Base-by-base conservation (phyloP, 164 flowering plant species). In the Annona squamosa region DNA sequence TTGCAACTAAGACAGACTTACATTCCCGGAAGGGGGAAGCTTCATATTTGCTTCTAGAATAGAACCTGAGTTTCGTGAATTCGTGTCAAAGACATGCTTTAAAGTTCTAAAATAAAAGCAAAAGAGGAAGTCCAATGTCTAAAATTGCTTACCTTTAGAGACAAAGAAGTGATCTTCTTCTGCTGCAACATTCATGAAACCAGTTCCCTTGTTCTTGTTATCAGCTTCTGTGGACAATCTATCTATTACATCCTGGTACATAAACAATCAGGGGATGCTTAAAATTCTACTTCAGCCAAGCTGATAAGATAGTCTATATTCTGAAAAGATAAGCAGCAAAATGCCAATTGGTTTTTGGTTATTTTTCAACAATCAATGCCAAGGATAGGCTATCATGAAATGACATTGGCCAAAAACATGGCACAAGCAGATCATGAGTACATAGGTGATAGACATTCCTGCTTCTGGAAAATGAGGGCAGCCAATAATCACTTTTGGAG, bases 161-260 rank as follows among this genome's bases (percentile, higher is more conserved):
- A 16, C 19, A 56, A 7, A 43, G 71, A 74, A 74, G 5, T 42
- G 45, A 45, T 68, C 72, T 37, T n/a, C 26, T 48, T 72, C 75
- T 48, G 45, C 43, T 26, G 37, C 37, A 26, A 26, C 37, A 26
- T 26, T 26, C 37, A 26, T 26, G 37, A 26, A 26, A 26, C 37
- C 37, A 62, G 18, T 57, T 63, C 59, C 59, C 7, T 16, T 52
- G 59, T 16, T 52, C 52, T 63, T 65, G 61, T 80, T 84, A 59
- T 69, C 74, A 69, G 77, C 73, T 77, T 78, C 81, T 69, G 77
- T 74, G 42, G 67, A 62, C 9, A 73, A 17, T 18, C 72, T 79
- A 48, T 45, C 73, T 41, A 73, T 66, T 42, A 80, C 73, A 77
- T 80, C 90, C 93, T 89, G 84, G 18, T 9, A 78, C 6, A 71